Evolutionary conservation across 805 yeast species (phyloP), one percentile per base, ranked within the genome.

Genomic region (Candida krabiensis): DNA sequence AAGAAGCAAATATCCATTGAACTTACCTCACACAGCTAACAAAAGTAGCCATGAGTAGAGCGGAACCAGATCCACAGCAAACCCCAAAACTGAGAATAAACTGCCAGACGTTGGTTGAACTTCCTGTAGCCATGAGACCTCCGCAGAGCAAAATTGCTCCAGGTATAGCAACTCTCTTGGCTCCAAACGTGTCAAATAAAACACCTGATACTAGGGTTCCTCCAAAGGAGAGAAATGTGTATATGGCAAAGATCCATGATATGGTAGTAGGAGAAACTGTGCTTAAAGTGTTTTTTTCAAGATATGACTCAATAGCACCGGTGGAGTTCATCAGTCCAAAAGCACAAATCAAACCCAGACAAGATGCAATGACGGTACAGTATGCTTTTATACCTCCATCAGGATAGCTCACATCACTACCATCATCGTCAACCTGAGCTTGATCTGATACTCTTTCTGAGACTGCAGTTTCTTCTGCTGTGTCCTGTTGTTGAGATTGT

Each of bases 181-280:
- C 66, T 5, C 80, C 80, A 41, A 58, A 64, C 19, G 59, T 55
- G 40, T 74, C 80, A 47, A 73, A 72, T 13, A 71, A 55, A 2
- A 66, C 63, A 2, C 80, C 79, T 5, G 70, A 64, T 28, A 73
- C 54, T 30, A 73, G 55, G 15, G 67, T 58, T 5, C 66, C 52
- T 7, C 71, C 63, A 56, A 40, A 80, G 41, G 43, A 73, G 66
- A 48, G 69, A 52, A 61, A 73, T 4, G 60, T 38, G 33, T 41
- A 77, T 22, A 83, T 58, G 1, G 88, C 79, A 52, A 84, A 85
- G 40, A 84, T 75, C 93, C 91, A 85, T 1, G 86, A 77, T 4
- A 82, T 66, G 2, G 75, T 57, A 15, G 80, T 67, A 12, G 77
- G 66, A 12, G 71, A 56, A 16, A 68, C 56, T 23, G 66, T 46